These are phyloP conservation scores for Podospora pseudopauciseta DNA, from an alignment of 495 filamentous ascomycete genomes.

Conservation along the genomic window DNA sequence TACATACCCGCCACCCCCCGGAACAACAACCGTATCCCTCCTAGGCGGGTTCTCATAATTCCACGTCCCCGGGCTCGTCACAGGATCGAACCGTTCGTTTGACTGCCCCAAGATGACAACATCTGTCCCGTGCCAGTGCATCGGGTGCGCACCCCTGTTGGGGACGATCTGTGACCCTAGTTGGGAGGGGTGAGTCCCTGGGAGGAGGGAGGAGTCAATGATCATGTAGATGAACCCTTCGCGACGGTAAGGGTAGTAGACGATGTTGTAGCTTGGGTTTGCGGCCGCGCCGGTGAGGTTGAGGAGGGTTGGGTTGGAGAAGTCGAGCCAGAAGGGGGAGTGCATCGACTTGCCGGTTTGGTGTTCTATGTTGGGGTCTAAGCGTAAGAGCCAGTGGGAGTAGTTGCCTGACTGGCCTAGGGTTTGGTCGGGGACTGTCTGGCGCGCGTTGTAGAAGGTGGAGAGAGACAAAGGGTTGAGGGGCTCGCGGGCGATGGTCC, in stretches of 20 bases:
- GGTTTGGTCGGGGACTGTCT: slow-evolving; percentile 5
- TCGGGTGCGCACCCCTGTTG: slow-evolving; percentile 47
- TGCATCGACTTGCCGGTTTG: background rate
- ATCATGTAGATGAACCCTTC: slow-evolving; percentile 18
- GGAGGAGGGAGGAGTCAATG: slow-evolving; percentile 11
- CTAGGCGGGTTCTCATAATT: slow-evolving; percentile 39
- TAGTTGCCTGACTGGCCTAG: slow-evolving; percentile 28
- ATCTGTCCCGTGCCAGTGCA: slow-evolving; percentile 58
- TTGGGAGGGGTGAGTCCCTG: background rate
- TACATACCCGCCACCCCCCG: slow-evolving; percentile 29
- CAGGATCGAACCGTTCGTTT: slow-evolving; percentile 30
- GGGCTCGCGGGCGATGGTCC: slow-evolving; percentile 14
- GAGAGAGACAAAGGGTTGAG: slow-evolving; percentile 15
- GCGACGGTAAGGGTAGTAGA: slow-evolving; percentile 4
- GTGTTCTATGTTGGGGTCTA: slow-evolving; percentile 28
- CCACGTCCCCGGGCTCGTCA: slow-evolving; percentile 24
- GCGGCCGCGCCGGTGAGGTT: background rate
- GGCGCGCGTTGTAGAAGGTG: slow-evolving; percentile 17
- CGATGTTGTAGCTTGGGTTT: slow-evolving; percentile 6
- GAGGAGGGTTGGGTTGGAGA: slow-evolving; percentile 14
- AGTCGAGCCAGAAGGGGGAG: slow-evolving; percentile 13
- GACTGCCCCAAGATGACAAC: slow-evolving; percentile 55
- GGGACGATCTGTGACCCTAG: slow-evolving; percentile 4
- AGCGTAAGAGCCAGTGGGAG: slow-evolving; percentile 22
- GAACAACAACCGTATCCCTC: slow-evolving; percentile 40